Base-by-base conservation (phyloP, 2,329 filamentous ascomycete genomes). In the Trichoderma semiorbis region DNA sequence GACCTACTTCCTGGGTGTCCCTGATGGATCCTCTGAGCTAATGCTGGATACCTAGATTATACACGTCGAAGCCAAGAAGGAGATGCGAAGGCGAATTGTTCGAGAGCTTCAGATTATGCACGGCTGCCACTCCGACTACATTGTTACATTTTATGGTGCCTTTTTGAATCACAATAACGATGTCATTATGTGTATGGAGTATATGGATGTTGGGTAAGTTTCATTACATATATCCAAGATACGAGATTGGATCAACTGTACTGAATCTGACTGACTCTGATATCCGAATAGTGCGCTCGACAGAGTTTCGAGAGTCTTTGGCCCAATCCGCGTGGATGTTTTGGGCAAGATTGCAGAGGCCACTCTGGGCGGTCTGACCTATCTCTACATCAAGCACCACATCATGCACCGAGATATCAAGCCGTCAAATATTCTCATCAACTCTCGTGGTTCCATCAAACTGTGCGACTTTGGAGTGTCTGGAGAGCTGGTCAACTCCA, bases 361-460 rank as follows among this genome's bases (percentile, higher is more conserved):
- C 5, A 95, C 97, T 6, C 88, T 99, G 5, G 95, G 93, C 63
- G 96, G 96, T 14, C 87, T 99, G 72, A 95, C 94, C 39, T 99
- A 99, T 79, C 91, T 99, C 63, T 99, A 98, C 84, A 91, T 92
- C 76, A 93, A 93, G 76, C 95, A 98, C 80, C 93, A 96, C 78
- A 99, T 99, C 80, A 98, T 99, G 95, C 96, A 99, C 81, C 91
- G 96, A 82, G 96, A 99, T 81, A 97, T 99, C 84, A 99, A 99
- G 79, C 96, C 96, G 1, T 98, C 96, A 58, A 99, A 99, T 80
- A 95, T 99, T 72, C 86, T 99, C 30, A 93, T 98, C 79, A 98
- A 98, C 85, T 98, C 95, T 21, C 90, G 91, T 70, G 96, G 96
- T 14, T 90, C 92, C 76, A 98, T 99, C 86, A 99, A 99, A 84